Percentiles rank a stretch among this genome's conserved stretches.
Evolutionary conservation across 257 asterid genomes (phyloP).

Genomic region (Solanum etuberosum): DNA sequence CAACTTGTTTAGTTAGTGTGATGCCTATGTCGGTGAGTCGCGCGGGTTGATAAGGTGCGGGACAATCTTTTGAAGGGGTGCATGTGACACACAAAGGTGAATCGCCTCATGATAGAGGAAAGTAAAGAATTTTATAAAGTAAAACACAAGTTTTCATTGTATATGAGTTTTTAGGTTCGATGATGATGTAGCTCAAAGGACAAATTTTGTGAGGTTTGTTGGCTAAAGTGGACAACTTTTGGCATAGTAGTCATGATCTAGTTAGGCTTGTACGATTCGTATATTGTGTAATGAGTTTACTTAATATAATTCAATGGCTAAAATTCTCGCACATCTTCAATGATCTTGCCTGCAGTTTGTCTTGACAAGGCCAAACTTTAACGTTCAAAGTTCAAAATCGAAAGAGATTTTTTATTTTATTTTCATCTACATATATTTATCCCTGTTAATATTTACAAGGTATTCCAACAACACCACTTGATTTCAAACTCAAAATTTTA

Average conservation of each 20-base stretch:
- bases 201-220: too few species aligned
- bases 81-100: background rate
- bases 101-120: background rate
- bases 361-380: too few species aligned
- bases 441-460: background rate
- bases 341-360: too few species aligned
- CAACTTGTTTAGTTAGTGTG: background rate
- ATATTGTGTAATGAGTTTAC: too few species aligned
- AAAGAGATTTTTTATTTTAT: background rate
- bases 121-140: background rate
- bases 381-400: background rate
- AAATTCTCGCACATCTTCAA: too few species aligned
- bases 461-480: background rate
- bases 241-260: too few species aligned
- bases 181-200: background rate
- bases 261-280: too few species aligned
- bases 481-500: background rate
- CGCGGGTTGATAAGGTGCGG: background rate
- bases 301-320: too few species aligned
- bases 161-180: background rate
- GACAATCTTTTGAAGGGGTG: background rate
- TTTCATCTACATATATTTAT: background rate
- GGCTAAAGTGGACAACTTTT: too few species aligned
- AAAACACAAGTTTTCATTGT: background rate
- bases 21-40: too few species aligned